Percentiles rank a stretch among this genome's conserved stretches.
These are phyloP conservation scores for Tuber indicum DNA, from an alignment of 495 filamentous ascomycete genomes.

Conservation along the genomic window DNA sequence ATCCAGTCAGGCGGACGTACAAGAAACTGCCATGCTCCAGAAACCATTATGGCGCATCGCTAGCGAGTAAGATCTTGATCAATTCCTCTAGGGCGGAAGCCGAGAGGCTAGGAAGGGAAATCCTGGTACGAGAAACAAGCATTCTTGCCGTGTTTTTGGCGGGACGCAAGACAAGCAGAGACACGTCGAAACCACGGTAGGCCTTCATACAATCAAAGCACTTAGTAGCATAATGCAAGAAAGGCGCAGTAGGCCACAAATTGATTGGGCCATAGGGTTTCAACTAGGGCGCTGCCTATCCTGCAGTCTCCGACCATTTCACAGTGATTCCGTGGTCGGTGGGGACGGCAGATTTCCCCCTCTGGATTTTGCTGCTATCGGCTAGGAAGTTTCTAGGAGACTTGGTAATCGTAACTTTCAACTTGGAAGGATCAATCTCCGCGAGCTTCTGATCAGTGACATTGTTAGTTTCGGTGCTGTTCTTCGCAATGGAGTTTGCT, in stretches of 20 bases:
- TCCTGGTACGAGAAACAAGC: slow-evolving; percentile 61
- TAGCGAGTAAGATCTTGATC: slow-evolving; percentile 61
- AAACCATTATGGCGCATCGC: slow-evolving; percentile 72
- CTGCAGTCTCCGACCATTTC: slow-evolving; percentile 58
- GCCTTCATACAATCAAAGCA: slow-evolving; percentile 89
- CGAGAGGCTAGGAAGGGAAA: slow-evolving; percentile 70
- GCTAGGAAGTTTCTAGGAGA: slow-evolving; percentile 61
- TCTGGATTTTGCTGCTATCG: slow-evolving; percentile 48
- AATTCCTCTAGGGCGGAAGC: slow-evolving; percentile 65
- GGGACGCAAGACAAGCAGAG: slow-evolving; percentile 79
- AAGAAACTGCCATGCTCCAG: slow-evolving; percentile 65
- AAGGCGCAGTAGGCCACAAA: slow-evolving; percentile 77
- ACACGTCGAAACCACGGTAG: slow-evolving; percentile 75
- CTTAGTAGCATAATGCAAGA: slow-evolving; percentile 83
- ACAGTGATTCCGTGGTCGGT: slow-evolving; percentile 88
- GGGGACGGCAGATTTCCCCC: slow-evolving; percentile 54
- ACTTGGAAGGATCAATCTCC: slow-evolving; percentile 64
- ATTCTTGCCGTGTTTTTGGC: slow-evolving; percentile 70
- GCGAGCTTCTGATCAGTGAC: slow-evolving; percentile 11
- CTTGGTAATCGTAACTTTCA: slow-evolving; percentile 62
- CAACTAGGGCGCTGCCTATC: slow-evolving; percentile 74
- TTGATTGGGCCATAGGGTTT: slow-evolving; percentile 72
- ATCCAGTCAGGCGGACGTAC: slow-evolving; percentile 79
- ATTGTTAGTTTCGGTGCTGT: slow-evolving; percentile 6
- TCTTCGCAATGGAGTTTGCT: slow-evolving; percentile 12